These are phyloP conservation scores for Pichia kluyveri DNA, from an alignment of 805 yeast species.

Conservation along the genomic window DNA sequence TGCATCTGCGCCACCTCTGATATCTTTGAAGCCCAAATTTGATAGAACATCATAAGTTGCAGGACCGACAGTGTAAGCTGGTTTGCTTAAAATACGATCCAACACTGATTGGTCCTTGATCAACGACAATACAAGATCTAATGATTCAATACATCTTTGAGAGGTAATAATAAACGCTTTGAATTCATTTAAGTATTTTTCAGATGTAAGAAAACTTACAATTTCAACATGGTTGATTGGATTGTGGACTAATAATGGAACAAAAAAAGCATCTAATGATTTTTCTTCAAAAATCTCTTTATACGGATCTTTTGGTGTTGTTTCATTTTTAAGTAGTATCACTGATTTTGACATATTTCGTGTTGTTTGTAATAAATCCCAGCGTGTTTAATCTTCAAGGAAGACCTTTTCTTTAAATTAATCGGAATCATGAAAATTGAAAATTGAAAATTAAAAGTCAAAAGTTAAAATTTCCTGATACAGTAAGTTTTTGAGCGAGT, in stretches of 20 bases:
- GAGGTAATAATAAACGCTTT: slow-evolving; percentile 71
- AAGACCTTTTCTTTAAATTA: too few relatives aligned
- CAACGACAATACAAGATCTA: slow-evolving; percentile 36
- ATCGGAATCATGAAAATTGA: too few relatives aligned
- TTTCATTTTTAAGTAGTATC: slow-evolving; percentile 61
- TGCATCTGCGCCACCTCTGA: slow-evolving; percentile 65
- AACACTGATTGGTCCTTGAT: slow-evolving; percentile 13
- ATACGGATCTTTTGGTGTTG: slow-evolving; percentile 64
- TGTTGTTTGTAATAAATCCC: neutral
- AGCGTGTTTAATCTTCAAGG: too few relatives aligned
- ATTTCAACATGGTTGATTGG: slow-evolving; percentile 42
- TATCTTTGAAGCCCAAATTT: slow-evolving; percentile 54
- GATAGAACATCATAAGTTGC: slow-evolving; percentile 59
- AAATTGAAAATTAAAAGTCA: too few relatives aligned
- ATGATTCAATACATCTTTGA: slow-evolving; percentile 83
- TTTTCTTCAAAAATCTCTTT: slow-evolving; percentile 30
- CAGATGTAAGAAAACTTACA: slow-evolving; percentile 33
- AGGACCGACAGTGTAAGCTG: slow-evolving; percentile 86
- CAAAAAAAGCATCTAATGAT: slow-evolving; percentile 41
- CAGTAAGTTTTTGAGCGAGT: too few relatives aligned
- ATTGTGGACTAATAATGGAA: slow-evolving; percentile 68
- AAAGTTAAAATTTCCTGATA: too few relatives aligned
- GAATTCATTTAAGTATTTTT: slow-evolving; percentile 30
- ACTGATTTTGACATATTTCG: slow-evolving; percentile 21
- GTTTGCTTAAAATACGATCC: slow-evolving; percentile 29